A percentile compares a stretch with the other conserved stretches of the same genome.
phyloP scores from a whole-genome alignment of 2,329 filamentous ascomycete species.

The Neonectria magnoliae region DNA sequence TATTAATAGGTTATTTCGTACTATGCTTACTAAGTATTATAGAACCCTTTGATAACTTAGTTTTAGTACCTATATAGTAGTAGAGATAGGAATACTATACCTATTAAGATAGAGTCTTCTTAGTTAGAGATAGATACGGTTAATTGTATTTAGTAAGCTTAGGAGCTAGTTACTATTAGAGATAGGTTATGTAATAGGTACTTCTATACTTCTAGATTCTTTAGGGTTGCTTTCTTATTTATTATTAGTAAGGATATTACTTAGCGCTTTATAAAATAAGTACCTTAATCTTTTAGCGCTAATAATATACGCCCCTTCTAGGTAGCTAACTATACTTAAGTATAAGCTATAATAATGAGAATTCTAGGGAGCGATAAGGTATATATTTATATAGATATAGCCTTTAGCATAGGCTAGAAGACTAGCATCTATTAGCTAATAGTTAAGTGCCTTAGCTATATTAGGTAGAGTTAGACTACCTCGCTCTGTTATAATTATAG shows the following conservation, averaged over 20 bases:
- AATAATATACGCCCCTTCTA: not conserved
- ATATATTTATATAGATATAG: not conserved
- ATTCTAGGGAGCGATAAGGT: not conserved
- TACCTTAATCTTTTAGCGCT: slow-evolving; percentile 14
- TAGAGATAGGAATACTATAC: slow-evolving; percentile 8
- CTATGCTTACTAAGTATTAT: slow-evolving; percentile 7
- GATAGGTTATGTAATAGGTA: not conserved
- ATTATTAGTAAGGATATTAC: slow-evolving; percentile 10
- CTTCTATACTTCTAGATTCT: slow-evolving; percentile 8
- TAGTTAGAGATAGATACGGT: slow-evolving; percentile 4
- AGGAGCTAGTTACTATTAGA: not conserved
- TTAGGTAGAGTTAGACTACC: no score
- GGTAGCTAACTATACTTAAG: not conserved
- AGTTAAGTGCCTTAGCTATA: no score
- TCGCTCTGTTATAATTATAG: no score
- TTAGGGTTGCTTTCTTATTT: slow-evolving; percentile 15
- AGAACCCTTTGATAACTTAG: slow-evolving; percentile 10
- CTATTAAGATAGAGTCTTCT: slow-evolving; percentile 13
- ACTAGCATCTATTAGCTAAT: no score
- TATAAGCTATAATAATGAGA: slow-evolving; percentile 15
- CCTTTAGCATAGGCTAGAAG: not conserved
- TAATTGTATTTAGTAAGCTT: slow-evolving; percentile 11
- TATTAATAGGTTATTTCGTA: slow-evolving; percentile 12
- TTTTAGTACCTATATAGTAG: not conserved
- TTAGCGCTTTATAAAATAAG: slow-evolving; percentile 12